These are phyloP conservation scores for Ogataea methanolica DNA, from an alignment of 805 yeast species.

Conservation along the genomic window DNA sequence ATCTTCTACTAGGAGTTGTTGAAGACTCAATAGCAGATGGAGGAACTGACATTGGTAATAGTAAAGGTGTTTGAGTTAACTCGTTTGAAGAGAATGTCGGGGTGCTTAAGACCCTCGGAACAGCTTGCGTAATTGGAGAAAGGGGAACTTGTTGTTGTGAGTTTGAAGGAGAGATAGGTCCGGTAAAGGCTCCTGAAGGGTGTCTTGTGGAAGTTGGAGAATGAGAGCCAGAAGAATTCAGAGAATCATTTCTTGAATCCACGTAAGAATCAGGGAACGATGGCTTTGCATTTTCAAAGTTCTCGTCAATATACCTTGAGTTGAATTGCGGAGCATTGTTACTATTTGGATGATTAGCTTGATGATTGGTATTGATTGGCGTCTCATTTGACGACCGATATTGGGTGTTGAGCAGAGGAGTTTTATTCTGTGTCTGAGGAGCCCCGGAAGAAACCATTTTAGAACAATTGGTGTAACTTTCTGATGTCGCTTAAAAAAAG, in stretches of 20 bases:
- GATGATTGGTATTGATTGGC: not conserved
- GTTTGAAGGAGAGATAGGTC: constrained; percentile 14
- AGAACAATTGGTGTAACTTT: no score
- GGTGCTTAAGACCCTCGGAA: not conserved
- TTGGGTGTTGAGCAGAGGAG: no score
- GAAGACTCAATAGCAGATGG: no score
- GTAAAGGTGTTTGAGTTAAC: not conserved
- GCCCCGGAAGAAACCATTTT: no score
- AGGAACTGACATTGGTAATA: not conserved
- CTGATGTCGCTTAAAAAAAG: no score
- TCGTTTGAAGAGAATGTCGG: not conserved
- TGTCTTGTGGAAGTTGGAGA: constrained; percentile 19
- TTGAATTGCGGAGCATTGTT: constrained; percentile 12
- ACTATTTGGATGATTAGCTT: no score
- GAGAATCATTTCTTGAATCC: constrained; percentile 2
- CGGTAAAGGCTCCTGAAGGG: constrained; percentile 8
- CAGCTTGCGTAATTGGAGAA: no score
- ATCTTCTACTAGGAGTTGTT: no score
- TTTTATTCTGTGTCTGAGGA: no score
- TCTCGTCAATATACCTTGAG: constrained; percentile 11
- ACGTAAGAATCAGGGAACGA: not conserved
- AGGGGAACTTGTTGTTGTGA: not conserved
- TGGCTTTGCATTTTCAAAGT: constrained; percentile 1
- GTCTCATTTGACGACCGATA: not conserved
- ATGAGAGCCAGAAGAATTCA: constrained; percentile 6